Base-by-base conservation (phyloP, 2,329 filamentous ascomycete genomes). In the Xylariaceae sp. region DNA sequence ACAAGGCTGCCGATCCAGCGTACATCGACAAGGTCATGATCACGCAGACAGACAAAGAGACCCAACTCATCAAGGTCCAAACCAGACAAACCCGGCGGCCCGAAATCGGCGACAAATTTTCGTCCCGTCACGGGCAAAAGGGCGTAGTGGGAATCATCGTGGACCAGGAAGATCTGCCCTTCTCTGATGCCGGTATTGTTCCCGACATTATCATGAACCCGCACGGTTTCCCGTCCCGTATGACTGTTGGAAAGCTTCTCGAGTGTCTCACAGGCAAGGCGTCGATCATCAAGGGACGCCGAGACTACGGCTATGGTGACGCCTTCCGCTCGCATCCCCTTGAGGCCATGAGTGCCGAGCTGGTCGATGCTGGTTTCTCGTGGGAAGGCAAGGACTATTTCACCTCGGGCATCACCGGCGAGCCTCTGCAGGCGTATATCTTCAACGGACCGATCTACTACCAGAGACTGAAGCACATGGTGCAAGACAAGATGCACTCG, bases 131-230 rank as follows among this genome's bases (percentile, higher is more conserved):
- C 74, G 92, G 92, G 14, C 92, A 98, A 59, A 98, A 98, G 64
- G 92, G 92, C 68, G 92, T 97, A 14, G 88, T 94, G 2, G 92
- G 92, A 40, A 90, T 97, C 53, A 96, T 98, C 42, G 88, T 90
- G 13, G 86, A 95, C 47, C 90, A 97, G 65, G 88, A 92, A 59
- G 92, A 98, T 59, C 85, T 98, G 80, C 92, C 92, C 0, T 98
- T 98, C 67, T 85, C 85, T 24, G 92, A 98, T 64, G 71, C 75
- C 36, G 94, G 92, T 2, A 78, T 98, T 50, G 83, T 81, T n/a
- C 92, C 92, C 0, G 92, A 98, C 64, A 96, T 98, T 51, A 98
- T 98, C 77, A 98, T 98, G 92, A 98, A 98, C 70, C 92, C 94
- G 0, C 92, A 98, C 67, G 92, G 92, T 81, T 98, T 98, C 74